Conservation (phyloP, 352 stramenopile species). For the Pythium oligandrum region DNA sequence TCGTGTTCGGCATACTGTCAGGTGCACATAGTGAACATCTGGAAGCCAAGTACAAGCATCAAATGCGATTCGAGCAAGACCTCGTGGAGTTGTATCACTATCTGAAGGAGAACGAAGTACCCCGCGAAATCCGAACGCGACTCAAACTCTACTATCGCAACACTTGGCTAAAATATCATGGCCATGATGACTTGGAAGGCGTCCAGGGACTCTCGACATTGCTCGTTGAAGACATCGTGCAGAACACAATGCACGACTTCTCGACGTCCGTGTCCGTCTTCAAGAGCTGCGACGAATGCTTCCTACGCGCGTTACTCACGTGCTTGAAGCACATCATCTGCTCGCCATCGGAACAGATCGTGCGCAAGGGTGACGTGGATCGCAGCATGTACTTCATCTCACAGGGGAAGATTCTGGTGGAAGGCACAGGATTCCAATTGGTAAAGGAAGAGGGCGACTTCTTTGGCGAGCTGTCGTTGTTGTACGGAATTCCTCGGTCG, state of each 20-base stretch:
- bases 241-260: conserved; percentile 57
- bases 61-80: conserved; percentile 71
- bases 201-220: conserved; percentile 53
- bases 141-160: conserved; percentile 67
- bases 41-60: conserved; percentile 59
- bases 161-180: conserved; percentile 64
- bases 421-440: conserved; percentile 60
- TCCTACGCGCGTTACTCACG: conserved; percentile 55
- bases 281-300: conserved; percentile 63
- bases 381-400: no score
- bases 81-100: conserved; percentile 61
- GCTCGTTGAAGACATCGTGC: conserved; percentile 58
- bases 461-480: conserved; percentile 63
- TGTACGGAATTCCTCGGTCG: conserved; percentile 73
- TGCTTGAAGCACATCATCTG: conserved; percentile 68
- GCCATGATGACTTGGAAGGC: conserved; percentile 53
- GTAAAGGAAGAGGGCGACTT: conserved; percentile 81
- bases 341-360: conserved; percentile 47
- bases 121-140: conserved; percentile 37
- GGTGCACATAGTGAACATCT: conserved; percentile 58
- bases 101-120: conserved; percentile 52
- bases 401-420: conserved; percentile 54
- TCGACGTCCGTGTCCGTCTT: conserved; percentile 60
- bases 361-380: conserved; percentile 67
- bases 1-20: conserved; percentile 64